Percentiles rank a stretch among this genome's conserved stretches.
Conservation (phyloP, 768 basidiomycete species). For the Rhodosporidiobolus odoratus region DNA sequence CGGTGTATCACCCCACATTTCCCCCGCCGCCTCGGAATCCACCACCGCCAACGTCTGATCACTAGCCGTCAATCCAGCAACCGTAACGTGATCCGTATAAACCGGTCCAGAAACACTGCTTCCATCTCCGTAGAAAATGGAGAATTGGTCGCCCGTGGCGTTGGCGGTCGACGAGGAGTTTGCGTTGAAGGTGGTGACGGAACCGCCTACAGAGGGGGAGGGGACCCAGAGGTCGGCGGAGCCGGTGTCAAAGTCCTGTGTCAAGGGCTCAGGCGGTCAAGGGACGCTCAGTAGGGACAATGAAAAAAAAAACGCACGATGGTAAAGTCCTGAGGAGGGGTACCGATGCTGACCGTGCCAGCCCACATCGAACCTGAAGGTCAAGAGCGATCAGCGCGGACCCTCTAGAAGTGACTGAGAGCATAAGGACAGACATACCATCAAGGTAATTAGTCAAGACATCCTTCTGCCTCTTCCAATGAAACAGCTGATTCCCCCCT, state of each 20-base stretch:
- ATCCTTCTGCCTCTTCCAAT: neutral
- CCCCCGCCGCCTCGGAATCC: conserved; percentile 23
- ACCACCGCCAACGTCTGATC: conserved; percentile 53
- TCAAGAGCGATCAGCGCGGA: conserved; percentile 22
- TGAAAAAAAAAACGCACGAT: conserved; percentile 30
- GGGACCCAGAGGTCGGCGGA: conserved; percentile 40
- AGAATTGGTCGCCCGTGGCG: conserved; percentile 42
- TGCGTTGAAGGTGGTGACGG: conserved; percentile 7
- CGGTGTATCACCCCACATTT: conserved; percentile 13
- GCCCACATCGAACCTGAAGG: conserved; percentile 46
- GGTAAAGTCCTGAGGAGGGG: conserved; percentile 48
- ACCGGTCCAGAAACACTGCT: conserved; percentile 51
- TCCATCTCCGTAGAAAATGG: conserved; percentile 54
- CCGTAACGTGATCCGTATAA: conserved; percentile 52
- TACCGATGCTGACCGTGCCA: conserved; percentile 50
- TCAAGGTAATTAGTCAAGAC: no score
- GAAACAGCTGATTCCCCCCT: neutral
- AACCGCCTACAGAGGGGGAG: conserved; percentile 3
- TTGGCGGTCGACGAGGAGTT: conserved; percentile 43
- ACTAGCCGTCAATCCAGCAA: conserved; percentile 12
- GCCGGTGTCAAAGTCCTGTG: conserved; percentile 48
- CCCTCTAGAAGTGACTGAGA: no score
- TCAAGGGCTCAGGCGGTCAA: no score
- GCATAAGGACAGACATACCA: no score
- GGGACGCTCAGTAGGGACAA: neutral